These are phyloP conservation scores for Fusarium napiforme DNA, from an alignment of 2,329 filamentous ascomycete species.

Conservation along the genomic window DNA sequence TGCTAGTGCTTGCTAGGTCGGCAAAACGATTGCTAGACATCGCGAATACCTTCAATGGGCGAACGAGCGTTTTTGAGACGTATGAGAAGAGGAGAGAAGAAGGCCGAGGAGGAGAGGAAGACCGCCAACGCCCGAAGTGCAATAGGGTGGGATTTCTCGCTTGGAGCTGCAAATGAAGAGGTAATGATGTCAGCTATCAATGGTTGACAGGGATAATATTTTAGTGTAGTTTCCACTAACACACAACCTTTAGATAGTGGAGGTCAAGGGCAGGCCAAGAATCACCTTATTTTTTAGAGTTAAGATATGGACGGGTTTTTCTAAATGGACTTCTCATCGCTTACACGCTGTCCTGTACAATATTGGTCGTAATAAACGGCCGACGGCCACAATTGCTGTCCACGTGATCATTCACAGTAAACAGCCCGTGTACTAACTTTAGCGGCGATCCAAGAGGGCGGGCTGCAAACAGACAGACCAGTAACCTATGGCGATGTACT, in stretches of 20 bases:
- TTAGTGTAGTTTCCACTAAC: slow-evolving; percentile 19
- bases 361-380: neutral
- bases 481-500: neutral
- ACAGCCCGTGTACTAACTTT: neutral
- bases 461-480: neutral
- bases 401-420: slow-evolving; percentile 12
- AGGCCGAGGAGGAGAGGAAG: neutral
- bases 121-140: slow-evolving; percentile 8
- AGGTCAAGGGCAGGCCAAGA: neutral
- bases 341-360: neutral
- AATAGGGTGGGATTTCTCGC: slow-evolving; percentile 10
- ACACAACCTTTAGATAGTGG: neutral
- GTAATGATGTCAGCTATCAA: slow-evolving; percentile 46
- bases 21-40: slow-evolving; percentile 51
- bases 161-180: slow-evolving; percentile 18
- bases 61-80: neutral
- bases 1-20: slow-evolving; percentile 37
- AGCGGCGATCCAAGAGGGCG: neutral
- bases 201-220: slow-evolving; percentile 5
- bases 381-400: neutral
- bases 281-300: neutral
- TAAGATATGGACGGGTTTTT: neutral
- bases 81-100: slow-evolving; percentile 1
- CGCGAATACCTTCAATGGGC: slow-evolving; percentile 13
- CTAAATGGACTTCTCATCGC: neutral